phyloP scores from a whole-genome alignment of 1,284 basidiomycete genomes.

The Cutaneotrichosporon dermatis region DNA sequence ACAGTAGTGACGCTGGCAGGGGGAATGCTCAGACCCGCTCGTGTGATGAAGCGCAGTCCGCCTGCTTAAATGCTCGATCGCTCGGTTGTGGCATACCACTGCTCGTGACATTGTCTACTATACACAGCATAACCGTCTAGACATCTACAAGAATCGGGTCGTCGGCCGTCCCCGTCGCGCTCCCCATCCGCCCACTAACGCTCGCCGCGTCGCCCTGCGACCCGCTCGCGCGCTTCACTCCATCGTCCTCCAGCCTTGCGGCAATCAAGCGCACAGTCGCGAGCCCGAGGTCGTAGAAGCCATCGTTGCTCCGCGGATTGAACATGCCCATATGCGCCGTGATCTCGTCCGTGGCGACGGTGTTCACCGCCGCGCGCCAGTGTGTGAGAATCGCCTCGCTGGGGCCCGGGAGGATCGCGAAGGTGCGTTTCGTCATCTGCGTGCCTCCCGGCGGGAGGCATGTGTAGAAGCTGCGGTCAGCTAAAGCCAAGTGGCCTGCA shows the following conservation, averaged over 20 bases:
- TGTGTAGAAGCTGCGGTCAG: constrained; percentile 64
- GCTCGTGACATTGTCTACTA: too few relatives aligned
- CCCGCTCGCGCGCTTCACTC: constrained; percentile 16
- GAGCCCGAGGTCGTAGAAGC: constrained; percentile 83
- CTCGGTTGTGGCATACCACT: too few relatives aligned
- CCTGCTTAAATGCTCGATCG: too few relatives aligned
- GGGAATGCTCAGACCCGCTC: too few relatives aligned
- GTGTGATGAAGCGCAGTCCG: too few relatives aligned
- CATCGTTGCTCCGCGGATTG: constrained; percentile 72
- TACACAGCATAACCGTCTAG: not conserved
- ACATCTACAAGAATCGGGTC: not conserved
- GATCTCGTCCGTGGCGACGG: constrained; percentile 69
- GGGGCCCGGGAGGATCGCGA: constrained; percentile 65
- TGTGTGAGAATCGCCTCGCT: constrained; percentile 55
- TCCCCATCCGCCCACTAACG: not conserved
- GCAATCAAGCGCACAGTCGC: constrained; percentile 52
- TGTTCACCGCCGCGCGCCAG: constrained; percentile 64
- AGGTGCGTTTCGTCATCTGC: constrained; percentile 61
- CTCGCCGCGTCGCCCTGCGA: not conserved
- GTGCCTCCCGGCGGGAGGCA: constrained; percentile 58
- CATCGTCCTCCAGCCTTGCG: constrained; percentile 42
- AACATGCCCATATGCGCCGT: constrained; percentile 90
- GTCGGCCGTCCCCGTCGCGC: not conserved
- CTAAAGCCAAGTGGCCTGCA: too few relatives aligned
- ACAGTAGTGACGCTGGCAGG: too few relatives aligned